phyloP scores from a whole-genome alignment of 2,329 filamentous ascomycete species.

The Gnomoniopsis sp. region DNA sequence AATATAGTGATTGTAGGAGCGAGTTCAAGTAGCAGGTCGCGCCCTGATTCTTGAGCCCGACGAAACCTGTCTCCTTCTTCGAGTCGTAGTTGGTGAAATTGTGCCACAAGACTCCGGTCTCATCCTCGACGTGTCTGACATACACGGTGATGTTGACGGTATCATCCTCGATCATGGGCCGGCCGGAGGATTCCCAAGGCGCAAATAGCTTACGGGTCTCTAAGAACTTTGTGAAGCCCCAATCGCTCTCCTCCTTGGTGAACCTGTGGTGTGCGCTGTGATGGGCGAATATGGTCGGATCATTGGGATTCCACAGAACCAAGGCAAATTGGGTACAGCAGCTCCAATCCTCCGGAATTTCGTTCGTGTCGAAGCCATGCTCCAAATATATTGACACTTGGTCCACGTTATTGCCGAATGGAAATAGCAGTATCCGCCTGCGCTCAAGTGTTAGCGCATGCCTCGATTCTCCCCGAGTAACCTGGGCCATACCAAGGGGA shows the following conservation, averaged over 20 bases:
- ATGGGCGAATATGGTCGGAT: constrained; percentile 80
- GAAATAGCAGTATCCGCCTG: constrained; percentile 93
- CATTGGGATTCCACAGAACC: constrained; percentile 90
- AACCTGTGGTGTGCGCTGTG: constrained; percentile 91
- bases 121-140: constrained; percentile 77
- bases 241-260: constrained; percentile 93
- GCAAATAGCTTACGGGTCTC: constrained; percentile 85
- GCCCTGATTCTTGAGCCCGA: constrained; percentile 94
- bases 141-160: constrained; percentile 78
- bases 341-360: constrained; percentile 88
- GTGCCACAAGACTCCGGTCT: constrained; percentile 86
- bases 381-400: constrained; percentile 94
- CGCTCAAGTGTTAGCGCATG: constrained; percentile 20
- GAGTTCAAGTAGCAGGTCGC: constrained; percentile 89
- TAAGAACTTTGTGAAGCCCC: constrained; percentile 97
- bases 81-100: constrained; percentile 95
- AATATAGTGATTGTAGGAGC: constrained; percentile 78
- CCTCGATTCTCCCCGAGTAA: background rate
- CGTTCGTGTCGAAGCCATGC: constrained; percentile 76
- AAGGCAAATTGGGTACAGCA: constrained; percentile 94
- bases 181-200: constrained; percentile 65
- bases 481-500: constrained; percentile 71
- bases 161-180: constrained; percentile 76
- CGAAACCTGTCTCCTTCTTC: constrained; percentile 98
- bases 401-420: constrained; percentile 90